phyloP scores from a whole-genome alignment of 1,139 yeast genomes.

The Sugiyamaella pinicola region DNA sequence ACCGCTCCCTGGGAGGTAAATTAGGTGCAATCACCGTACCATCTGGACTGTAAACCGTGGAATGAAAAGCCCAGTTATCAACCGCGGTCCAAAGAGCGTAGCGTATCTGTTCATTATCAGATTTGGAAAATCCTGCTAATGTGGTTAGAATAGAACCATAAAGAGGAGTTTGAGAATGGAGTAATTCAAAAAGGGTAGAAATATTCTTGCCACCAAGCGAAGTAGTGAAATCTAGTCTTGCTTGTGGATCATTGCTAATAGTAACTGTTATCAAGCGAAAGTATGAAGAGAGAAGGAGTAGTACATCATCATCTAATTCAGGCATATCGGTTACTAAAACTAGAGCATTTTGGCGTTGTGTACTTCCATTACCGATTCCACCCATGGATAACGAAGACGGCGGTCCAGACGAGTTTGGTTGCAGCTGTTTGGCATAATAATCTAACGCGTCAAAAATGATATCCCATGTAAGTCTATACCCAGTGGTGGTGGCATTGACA shows the following conservation, averaged over 20 bases:
- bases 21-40: constrained; percentile 34
- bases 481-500: constrained; percentile 2
- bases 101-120: constrained; percentile 48
- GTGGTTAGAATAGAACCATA: constrained; percentile 56
- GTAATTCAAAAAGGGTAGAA: constrained; percentile 49
- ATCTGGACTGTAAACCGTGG: constrained; percentile 34
- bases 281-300: constrained; percentile 75
- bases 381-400: constrained; percentile 10
- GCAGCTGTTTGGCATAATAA: constrained; percentile 56
- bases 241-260: constrained; percentile 48
- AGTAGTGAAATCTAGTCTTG: constrained; percentile 44
- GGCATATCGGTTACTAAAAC: constrained; percentile 16
- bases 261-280: constrained; percentile 57
- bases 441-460: constrained; percentile 59
- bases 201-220: constrained; percentile 39
- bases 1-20: constrained; percentile 37
- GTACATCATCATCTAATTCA: constrained; percentile 59
- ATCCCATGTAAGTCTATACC: constrained; percentile 50
- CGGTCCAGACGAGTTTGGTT: constrained; percentile 11
- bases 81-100: constrained; percentile 65
- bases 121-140: constrained; percentile 55
- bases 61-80: constrained; percentile 72
- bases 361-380: constrained; percentile 1
- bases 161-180: constrained; percentile 54
- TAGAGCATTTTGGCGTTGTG: constrained; percentile 1